phyloP scores from a whole-genome alignment of 2,329 filamentous ascomycete species.

The Aureobasidium leucospermi region DNA sequence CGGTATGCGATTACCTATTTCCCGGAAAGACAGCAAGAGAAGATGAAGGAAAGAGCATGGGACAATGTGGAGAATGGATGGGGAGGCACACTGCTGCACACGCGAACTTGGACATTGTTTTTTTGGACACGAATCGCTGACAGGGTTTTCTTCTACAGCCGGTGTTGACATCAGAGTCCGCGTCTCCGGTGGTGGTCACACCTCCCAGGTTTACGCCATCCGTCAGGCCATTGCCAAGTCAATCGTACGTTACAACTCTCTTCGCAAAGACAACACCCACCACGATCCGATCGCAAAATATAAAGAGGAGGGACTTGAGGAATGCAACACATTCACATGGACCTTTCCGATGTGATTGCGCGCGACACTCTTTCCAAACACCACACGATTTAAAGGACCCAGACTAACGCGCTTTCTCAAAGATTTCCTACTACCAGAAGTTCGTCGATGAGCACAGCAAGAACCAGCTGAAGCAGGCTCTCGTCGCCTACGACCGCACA shows the following conservation, averaged over 20 bases:
- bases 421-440: slow-evolving; percentile 97
- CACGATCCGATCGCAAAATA: not conserved
- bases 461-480: slow-evolving; percentile 96
- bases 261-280: not conserved
- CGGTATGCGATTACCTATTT: slow-evolving; percentile 38
- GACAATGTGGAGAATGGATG: not conserved
- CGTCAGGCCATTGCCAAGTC: slow-evolving; percentile 98
- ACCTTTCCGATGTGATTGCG: not conserved
- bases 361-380: not conserved
- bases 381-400: not conserved
- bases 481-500: slow-evolving; percentile 93
- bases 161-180: slow-evolving; percentile 96
- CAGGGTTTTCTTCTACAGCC: slow-evolving; percentile 34
- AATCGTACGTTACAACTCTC: slow-evolving; percentile 47
- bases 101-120: not conserved
- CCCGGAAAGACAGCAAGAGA: slow-evolving; percentile 2
- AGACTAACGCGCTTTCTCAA: slow-evolving; percentile 14
- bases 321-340: not conserved
- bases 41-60: slow-evolving; percentile 6
- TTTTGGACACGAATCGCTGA: slow-evolving; percentile 6
- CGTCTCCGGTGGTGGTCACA: slow-evolving; percentile 95
- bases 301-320: not conserved
- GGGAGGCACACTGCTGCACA: not conserved
- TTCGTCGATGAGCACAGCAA: slow-evolving; percentile 99
- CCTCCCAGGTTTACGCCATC: slow-evolving; percentile 95